Conservation (phyloP, 78 protist genomes). For the Dictyostelium capitatum region DNA sequence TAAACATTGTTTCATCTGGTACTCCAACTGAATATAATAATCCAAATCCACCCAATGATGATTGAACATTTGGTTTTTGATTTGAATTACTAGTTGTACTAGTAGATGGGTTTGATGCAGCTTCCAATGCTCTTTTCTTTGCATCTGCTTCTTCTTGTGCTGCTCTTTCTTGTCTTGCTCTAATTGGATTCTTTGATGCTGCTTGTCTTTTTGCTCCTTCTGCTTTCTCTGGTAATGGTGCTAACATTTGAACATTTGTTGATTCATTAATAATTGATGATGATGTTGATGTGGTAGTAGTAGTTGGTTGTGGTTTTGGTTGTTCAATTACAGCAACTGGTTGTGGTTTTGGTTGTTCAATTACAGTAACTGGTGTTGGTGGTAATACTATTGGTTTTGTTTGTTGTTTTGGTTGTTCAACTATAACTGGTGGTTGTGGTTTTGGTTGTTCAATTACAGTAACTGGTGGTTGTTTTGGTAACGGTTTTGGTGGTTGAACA, state of each 20-base stretch:
- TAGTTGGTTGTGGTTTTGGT: background rate
- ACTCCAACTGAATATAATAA: conserved; percentile 54
- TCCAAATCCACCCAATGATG: conserved; percentile 69
- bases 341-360: background rate
- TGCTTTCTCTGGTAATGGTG: conserved; percentile 76
- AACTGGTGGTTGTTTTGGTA: conserved; percentile 32
- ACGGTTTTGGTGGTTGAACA: background rate
- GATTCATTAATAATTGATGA: background rate
- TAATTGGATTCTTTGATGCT: conserved; percentile 81
- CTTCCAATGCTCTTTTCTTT: conserved; percentile 33
- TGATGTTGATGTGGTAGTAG: background rate
- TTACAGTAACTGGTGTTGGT: conserved; percentile 24
- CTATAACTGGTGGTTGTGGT: background rate
- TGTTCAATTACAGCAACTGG: background rate
- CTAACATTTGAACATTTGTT: background rate
- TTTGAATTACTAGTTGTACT: background rate
- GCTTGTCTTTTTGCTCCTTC: conserved; percentile 71
- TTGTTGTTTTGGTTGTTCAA: background rate
- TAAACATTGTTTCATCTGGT: conserved; percentile 32
- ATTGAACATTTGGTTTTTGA: conserved; percentile 8
- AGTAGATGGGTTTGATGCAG: background rate
- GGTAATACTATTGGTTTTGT: background rate
- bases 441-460: too few relatives aligned
- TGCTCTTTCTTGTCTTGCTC: conserved; percentile 82
- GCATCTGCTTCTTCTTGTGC: conserved; percentile 74